Evolutionary conservation across 495 filamentous ascomycete genomes (phyloP), one percentile per base, ranked within the genome.

Genomic region (Lentithecium fluviatile): DNA sequence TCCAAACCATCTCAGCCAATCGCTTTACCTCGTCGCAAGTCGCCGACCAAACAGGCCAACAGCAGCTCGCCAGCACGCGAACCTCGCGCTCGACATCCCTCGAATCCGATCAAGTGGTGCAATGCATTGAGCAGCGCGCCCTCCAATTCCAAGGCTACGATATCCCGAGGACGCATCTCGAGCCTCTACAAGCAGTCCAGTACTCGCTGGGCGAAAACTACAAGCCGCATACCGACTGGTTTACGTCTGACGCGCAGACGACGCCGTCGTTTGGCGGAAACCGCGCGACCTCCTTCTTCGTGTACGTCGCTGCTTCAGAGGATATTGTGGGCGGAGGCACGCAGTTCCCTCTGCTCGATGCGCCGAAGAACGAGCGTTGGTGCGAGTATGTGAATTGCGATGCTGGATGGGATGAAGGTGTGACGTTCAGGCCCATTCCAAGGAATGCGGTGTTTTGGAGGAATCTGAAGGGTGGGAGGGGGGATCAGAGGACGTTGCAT

Each of bases 211-310:
- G 74, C 19, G 74, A 82, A 64, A 73, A 70, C 43, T 84, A 80
- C 69, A 74, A 79, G 53, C 77, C 76, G 64, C 81, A 84, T 70
- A 81, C 78, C 17, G 81, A 84, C 71, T 84, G 81, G 81, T 84
- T 82, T 32, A 75, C 74, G 11, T 71, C 73, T 45, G 53, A 72
- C 2, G 63, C 70, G 1, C 74, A 75, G 47, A 69, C 76, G 15
- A 64, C 73, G 2, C 52, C 74, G 12, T 70, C 66, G 0, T 47
- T 71, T 2, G 79, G 80, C 43, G 80, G 80, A 12, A 82, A 83
- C 67, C 72, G 79, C 6, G 65, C 21, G 15, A 54, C 66, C 5
- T 53, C 57, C 2, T 69, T 69, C 45, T 69, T 69, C 42, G 66
- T 65, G 19, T 69, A 69, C 40, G 58, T 69, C 13, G 12, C 29